Percentiles rank a stretch among this genome's conserved stretches.
Conservation (phyloP, 192 early-diverging fungal species). For the Podila minutissima region DNA sequence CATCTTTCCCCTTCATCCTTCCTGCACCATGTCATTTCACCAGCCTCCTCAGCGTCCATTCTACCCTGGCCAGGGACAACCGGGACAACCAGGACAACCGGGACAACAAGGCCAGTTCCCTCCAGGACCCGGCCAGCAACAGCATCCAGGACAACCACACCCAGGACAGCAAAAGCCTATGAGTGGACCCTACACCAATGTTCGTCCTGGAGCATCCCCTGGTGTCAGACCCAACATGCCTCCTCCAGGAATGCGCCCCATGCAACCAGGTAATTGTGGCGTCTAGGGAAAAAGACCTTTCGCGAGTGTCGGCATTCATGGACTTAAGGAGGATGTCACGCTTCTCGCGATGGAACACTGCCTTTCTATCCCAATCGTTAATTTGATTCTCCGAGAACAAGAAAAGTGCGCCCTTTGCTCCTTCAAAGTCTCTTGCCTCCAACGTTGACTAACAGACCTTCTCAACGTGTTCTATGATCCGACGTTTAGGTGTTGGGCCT, state of each 20-base stretch:
- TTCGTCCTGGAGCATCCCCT: slow-evolving; percentile 25
- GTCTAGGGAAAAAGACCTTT: too few relatives aligned
- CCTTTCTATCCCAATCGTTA: background rate
- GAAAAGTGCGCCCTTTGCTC: too few relatives aligned
- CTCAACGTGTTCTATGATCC: too few relatives aligned
- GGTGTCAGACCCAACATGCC: slow-evolving; percentile 27
- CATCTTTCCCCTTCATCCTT: background rate
- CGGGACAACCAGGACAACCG: slow-evolving; percentile 11
- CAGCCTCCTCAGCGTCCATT: slow-evolving; percentile 17
- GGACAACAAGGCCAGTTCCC: slow-evolving; percentile 18
- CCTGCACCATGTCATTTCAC: slow-evolving; percentile 4
- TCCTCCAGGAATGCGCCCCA: slow-evolving; percentile 3
- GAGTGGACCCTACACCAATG: slow-evolving; percentile 24
- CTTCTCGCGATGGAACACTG: background rate
- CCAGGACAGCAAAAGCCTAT: slow-evolving; percentile 14
- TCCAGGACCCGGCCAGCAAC: background rate
- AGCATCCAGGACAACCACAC: slow-evolving; percentile 1
- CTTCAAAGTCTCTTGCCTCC: too few relatives aligned
- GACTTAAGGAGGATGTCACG: too few relatives aligned
- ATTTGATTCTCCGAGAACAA: too few relatives aligned
- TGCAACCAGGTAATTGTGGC: background rate
- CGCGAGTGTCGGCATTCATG: too few relatives aligned
- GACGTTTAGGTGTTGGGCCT: background rate
- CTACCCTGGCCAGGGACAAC: slow-evolving; percentile 16
- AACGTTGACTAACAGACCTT: too few relatives aligned